Base-by-base conservation (phyloP, 441 rosid species). In the Manihot esculenta region DNA sequence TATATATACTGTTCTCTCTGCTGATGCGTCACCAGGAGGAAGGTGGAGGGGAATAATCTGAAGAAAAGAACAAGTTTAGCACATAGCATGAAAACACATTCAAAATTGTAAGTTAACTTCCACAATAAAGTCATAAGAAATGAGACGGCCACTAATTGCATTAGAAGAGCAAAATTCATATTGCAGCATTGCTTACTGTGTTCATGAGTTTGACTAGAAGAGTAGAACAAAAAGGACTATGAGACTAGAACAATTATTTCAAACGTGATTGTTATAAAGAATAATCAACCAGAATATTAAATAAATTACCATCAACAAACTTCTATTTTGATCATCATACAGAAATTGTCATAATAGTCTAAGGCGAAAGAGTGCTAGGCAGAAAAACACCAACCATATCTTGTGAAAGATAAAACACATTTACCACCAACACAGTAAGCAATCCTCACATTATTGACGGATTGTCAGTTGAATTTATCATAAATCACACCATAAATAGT, bases 11-110 rank as follows among this genome's bases (percentile, higher is more conserved):
- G 74, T 72, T 69, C 80, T 69, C 41, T 77, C 80, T 14, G 67
- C 44, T 69, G 80, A 3, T 26, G 68, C 44, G 55, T 77, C 80
- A 64, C 80, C 80, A 48, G 77, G 68, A 64, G 80, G 80, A 45
- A 69, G 77, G 71, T 77, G 80, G 3, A 77, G 71, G n/a, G 80
- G 80, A 38, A 77, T 73, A 10, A 77, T 65, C 80, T 77, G 80
- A 54, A 60, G 57, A 74, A 42, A 55, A 59, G 7, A 23, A 55
- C 41, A 66, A 26, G 38, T 8, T 58, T 38, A 51, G 48, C 42
- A 64, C 54, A 4, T 55, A 24, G 14, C 60, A n/a, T n/a, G n/a
- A n/a, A n/a, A n/a, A n/a, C n/a, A n/a, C 12, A 3, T 21, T 10
- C 44, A 61, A 60, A 14, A 56, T 30, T 27, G 61, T 20, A 60